Percentiles rank a stretch among this genome's conserved stretches.
Conservation (phyloP, 345 rosid genomes). For the Gossypium sturtianum region DNA sequence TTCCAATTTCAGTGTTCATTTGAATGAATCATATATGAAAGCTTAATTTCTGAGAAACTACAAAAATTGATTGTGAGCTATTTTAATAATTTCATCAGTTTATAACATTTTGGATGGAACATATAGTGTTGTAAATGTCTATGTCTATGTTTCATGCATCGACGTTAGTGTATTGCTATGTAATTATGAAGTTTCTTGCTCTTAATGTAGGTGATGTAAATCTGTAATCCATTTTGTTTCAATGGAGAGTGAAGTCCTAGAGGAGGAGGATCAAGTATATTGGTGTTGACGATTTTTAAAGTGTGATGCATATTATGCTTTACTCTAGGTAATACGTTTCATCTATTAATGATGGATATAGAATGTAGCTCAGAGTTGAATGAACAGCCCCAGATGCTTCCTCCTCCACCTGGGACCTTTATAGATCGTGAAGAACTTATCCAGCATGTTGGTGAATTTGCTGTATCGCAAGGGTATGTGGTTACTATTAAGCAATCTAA, state of each 20-base stretch:
- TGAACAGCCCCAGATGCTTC: conserved; percentile 38
- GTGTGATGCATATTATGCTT: not conserved
- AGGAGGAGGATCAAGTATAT: conserved; percentile 13
- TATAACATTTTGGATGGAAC: not conserved
- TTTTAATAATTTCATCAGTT: not conserved
- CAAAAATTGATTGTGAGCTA: not conserved
- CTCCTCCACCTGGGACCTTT: conserved; percentile 50
- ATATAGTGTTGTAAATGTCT: not conserved
- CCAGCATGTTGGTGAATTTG: conserved; percentile 51
- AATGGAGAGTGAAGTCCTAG: conserved; percentile 15
- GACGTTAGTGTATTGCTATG: not conserved
- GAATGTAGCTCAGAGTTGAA: conserved; percentile 20
- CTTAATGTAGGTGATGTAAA: not conserved
- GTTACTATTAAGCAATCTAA: conserved; percentile 57
- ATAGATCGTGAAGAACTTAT: conserved; percentile 55
- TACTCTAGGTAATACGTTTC: conserved; percentile 20
- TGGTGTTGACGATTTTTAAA: not conserved
- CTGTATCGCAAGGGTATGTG: conserved; percentile 52
- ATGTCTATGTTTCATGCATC: not conserved
- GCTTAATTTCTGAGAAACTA: not conserved
- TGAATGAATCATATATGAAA: not conserved
- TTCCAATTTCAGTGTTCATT: not conserved
- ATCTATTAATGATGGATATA: conserved; percentile 27
- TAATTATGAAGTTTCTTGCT: not conserved
- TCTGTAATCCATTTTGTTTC: not conserved